phyloP scores from a whole-genome alignment of 2,329 filamentous ascomycete species.

The Epichloe scottii region DNA sequence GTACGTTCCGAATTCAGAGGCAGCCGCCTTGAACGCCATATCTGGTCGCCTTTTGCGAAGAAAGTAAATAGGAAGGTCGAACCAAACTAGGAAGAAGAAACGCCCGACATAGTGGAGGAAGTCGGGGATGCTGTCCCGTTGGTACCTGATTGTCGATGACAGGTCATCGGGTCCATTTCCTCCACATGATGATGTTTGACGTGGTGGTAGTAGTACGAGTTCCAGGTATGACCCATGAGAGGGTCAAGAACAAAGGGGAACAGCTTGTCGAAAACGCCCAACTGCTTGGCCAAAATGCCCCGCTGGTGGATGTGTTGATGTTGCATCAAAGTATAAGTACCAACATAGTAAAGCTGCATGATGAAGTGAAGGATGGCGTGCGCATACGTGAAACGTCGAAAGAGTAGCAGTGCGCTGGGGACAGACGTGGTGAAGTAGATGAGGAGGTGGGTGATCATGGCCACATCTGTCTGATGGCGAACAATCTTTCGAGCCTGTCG shows the following conservation, averaged over 20 bases:
- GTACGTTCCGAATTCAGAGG: constrained; percentile 51
- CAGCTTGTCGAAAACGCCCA: constrained; percentile 42
- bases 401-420: constrained; percentile 55
- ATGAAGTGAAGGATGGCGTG: constrained; percentile 54
- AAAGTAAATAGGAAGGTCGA: constrained; percentile 66
- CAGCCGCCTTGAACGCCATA: constrained; percentile 41
- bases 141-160: constrained; percentile 63
- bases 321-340: constrained; percentile 68
- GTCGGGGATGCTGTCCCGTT: constrained; percentile 53
- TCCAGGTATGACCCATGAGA: constrained; percentile 74
- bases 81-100: constrained; percentile 63
- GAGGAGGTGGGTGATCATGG: constrained; percentile 66
- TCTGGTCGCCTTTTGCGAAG: constrained; percentile 43
- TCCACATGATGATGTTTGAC: constrained; percentile 80
- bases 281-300: constrained; percentile 48
- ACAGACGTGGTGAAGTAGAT: constrained; percentile 59
- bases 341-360: constrained; percentile 57
- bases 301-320: constrained; percentile 75
- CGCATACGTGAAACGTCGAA: constrained; percentile 50
- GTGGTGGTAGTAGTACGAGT: constrained; percentile 75
- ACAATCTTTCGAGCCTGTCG: constrained; percentile 41
- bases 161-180: constrained; percentile 65
- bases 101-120: constrained; percentile 62
- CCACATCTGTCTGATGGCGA: constrained; percentile 57
- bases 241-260: constrained; percentile 68